Base-by-base conservation (phyloP, 495 filamentous ascomycete species). In the Podospora australis region DNA sequence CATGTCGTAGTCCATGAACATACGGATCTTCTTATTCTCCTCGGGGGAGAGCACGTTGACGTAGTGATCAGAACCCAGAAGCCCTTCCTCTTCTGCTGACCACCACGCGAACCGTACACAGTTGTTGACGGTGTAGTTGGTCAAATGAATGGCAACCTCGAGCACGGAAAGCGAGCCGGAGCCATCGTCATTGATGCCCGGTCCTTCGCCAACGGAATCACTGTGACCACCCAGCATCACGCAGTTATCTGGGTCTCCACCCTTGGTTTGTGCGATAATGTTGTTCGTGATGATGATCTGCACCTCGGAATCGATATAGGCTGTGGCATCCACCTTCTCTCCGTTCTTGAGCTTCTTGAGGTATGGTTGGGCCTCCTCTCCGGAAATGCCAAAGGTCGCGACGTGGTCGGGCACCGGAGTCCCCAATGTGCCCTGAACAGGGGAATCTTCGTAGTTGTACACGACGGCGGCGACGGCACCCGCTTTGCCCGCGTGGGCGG, bases 1-100 rank as follows among this genome's bases (percentile, higher is more conserved):
- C 77, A 80, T 80, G 52, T 80, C 77, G 53, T 78, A 79, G 56
- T 80, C 76, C 69, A 80, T 78, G 52, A 77, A 78, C 22, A 80
- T 63, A 3, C 73, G 70, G 46, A 80, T 79, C 60, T 77, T 77
- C 46, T 60, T 24, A 58, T 75, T 77, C 54, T 79, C 77, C 9
- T 71, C 68, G 6, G 62, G 46, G 0, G 72, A 61, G 14, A 80
- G 64, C 30, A 60, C 61, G 19, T 63, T 60, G 35, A 78, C 75
- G 48, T 78, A 80, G 60, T 74, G 77, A 53, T 77, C 72, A 1
- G 72, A 75, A 1, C 77, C 78, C 0, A 81, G 66, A n/a, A 78
- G 68, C 1, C 76, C 76, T 55, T 78, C 75, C 56, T 81, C 78
- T 49, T 80, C 77, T 28, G 69, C 76, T 4, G 76, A 66, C 70